A percentile compares a stretch with the other conserved stretches of the same genome.
These are phyloP conservation scores for Macadamia tetraphylla DNA, from an alignment of 164 flowering plant species.

Conservation along the genomic window DNA sequence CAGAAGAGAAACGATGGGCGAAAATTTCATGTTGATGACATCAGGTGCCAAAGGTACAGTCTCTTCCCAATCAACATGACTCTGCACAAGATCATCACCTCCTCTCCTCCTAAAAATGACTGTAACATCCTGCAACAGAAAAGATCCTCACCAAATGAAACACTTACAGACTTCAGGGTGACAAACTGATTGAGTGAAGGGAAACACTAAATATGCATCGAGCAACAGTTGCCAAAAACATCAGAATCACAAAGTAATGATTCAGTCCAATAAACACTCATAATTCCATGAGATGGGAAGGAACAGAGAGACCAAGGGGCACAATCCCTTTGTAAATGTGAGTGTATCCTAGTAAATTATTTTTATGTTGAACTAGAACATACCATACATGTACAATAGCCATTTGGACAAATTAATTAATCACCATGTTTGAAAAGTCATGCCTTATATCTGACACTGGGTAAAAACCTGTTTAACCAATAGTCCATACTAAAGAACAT, in stretches of 20 bases:
- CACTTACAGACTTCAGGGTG: background rate
- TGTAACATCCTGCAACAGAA: slow-evolving; percentile 83
- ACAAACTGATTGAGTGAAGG: background rate
- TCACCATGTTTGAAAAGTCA: background rate
- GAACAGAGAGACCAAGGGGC: no score
- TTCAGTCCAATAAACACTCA: background rate
- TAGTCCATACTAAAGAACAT: background rate
- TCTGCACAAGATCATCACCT: slow-evolving; percentile 95
- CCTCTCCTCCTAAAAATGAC: slow-evolving; percentile 97
- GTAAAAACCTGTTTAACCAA: background rate
- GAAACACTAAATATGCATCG: background rate
- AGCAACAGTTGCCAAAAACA: background rate
- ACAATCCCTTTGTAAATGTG: no score
- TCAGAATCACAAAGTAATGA: background rate
- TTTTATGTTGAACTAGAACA: no score
- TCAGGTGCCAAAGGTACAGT: slow-evolving; percentile 78
- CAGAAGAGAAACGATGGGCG: slow-evolving; percentile 80
- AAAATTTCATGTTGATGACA: slow-evolving; percentile 86
- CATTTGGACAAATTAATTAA: no score
- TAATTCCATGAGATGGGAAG: no score
- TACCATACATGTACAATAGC: no score
- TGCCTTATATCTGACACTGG: background rate
- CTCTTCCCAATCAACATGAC: slow-evolving; percentile 71
- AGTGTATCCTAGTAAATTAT: no score
- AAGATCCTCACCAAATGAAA: background rate